Evolutionary conservation across 202 grass and related monocot genomes (phyloP).

Genomic region (Brachypodium distachyon): DNA sequence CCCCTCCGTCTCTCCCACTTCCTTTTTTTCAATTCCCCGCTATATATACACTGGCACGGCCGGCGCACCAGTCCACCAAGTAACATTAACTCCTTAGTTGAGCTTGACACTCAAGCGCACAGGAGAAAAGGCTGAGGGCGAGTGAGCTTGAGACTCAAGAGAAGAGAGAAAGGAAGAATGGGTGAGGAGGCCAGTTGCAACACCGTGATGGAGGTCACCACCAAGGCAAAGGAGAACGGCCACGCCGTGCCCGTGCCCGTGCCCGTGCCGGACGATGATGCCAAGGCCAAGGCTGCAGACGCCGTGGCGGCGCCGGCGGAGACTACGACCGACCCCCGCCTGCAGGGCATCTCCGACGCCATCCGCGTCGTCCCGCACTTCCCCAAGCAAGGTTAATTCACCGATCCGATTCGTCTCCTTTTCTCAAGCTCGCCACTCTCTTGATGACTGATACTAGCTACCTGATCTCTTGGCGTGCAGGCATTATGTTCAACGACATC

Average conservation of each 20-base stretch:
- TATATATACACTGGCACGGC: conserved; percentile 33
- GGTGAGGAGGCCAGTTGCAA: conserved; percentile 41
- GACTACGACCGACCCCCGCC: conserved; percentile 28
- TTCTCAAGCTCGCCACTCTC: background rate
- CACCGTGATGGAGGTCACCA: conserved; percentile 23
- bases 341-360: conserved; percentile 53
- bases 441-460: background rate
- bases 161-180: background rate
- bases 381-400: conserved; percentile 65
- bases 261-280: background rate
- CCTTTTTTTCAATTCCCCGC: background rate
- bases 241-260: background rate
- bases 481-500: conserved; percentile 97
- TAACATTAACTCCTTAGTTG: conserved; percentile 20
- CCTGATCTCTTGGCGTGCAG: conserved; percentile 29
- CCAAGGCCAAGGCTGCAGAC: background rate
- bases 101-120: background rate
- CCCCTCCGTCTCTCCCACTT: background rate
- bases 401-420: too few relatives aligned
- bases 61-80: conserved; percentile 5
- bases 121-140: too few relatives aligned
- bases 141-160: too few relatives aligned
- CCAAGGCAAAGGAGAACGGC: conserved; percentile 39
- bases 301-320: background rate
- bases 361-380: conserved; percentile 87